Evolutionary conservation across 257 asterid genomes (phyloP).

Genomic region (Paraleonurus japonicus): DNA sequence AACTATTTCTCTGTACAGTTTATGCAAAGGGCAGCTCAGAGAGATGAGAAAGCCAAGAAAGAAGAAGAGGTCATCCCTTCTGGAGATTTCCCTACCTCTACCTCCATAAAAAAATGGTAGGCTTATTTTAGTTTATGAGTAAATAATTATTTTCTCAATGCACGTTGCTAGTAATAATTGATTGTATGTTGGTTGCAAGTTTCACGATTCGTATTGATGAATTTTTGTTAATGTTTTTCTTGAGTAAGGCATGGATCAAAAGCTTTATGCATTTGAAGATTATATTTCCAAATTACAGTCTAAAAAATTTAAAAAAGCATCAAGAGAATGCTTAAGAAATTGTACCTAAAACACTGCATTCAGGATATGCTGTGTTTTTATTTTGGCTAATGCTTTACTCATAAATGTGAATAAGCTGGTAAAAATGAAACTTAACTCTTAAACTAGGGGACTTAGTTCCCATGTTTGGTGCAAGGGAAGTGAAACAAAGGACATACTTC

Average conservation of each 20-base stretch:
- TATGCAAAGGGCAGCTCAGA: slow-evolving; percentile 86
- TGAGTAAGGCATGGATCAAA: background rate
- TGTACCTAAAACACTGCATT: background rate
- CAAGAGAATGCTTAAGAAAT: background rate
- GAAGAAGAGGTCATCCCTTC: slow-evolving; percentile 48
- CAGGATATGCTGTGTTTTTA: background rate
- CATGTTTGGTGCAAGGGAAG: background rate
- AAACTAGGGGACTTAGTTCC: background rate
- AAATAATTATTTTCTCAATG: background rate
- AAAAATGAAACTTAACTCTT: background rate
- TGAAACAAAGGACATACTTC: background rate
- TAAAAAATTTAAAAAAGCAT: background rate
- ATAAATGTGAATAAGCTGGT: slow-evolving; percentile 2
- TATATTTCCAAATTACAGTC: background rate
- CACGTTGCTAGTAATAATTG: background rate
- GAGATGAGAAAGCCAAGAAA: slow-evolving; percentile 53
- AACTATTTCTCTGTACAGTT: slow-evolving; percentile 46
- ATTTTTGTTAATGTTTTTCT: background rate
- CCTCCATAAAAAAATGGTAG: slow-evolving; percentile 66
- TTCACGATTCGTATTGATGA: background rate
- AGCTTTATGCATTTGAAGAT: background rate
- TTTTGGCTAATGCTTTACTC: slow-evolving; percentile 1
- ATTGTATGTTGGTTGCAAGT: background rate
- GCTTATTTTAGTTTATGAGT: background rate
- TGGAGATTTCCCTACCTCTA: slow-evolving; percentile 51